Evolutionary conservation across 129 eudicot species (phyloP), one percentile per base, ranked within the genome.

Genomic region (Flaveria bidentis): DNA sequence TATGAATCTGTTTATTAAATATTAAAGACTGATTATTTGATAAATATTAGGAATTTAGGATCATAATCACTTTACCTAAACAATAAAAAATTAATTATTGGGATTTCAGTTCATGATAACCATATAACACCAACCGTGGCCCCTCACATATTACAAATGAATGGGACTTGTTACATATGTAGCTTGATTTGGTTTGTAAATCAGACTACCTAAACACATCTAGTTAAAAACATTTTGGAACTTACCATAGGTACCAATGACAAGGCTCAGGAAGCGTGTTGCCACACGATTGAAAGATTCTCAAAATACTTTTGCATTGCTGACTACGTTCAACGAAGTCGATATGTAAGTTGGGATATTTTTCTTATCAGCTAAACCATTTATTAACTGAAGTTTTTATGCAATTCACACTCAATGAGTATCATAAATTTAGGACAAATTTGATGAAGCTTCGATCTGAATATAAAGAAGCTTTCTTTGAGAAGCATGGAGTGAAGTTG

Each of bases 401-500:
- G 44, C 61, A 56, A 44, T 42, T 70, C 22, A 17, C 70, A 6
- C 69, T 15, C n/a, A 23, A n/a, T 44, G 49, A 64, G 14, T 3
- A 66, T 69, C 22, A 17, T 57, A 26, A 16, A 42, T 28, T 16
- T 63, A 87, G 91, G 91, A 84, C 91, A 46, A 87, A 87, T 67
- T 61, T 87, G 66, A 87, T 87, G 91, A 87, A 84, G 76, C 91
- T 87, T 47, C 91, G 91, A 23, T 82, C 91, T 5, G 91, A 87
- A 55, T 87, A 87, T 76, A 87, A 87, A 80, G 91, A 87, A 4
- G 91, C 91, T 50, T 87, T 87, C 60, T 42, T 80, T 68, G 91
- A 87, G 82, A 87, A 87, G 80, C 91, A 87, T 87, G 91, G 91
- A 55, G 91, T 87, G 42, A 87, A 87, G 82, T 72, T 87, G 75